Conservation (phyloP, 179 eudicot genomes). For the Sideroxylon spinosum region DNA sequence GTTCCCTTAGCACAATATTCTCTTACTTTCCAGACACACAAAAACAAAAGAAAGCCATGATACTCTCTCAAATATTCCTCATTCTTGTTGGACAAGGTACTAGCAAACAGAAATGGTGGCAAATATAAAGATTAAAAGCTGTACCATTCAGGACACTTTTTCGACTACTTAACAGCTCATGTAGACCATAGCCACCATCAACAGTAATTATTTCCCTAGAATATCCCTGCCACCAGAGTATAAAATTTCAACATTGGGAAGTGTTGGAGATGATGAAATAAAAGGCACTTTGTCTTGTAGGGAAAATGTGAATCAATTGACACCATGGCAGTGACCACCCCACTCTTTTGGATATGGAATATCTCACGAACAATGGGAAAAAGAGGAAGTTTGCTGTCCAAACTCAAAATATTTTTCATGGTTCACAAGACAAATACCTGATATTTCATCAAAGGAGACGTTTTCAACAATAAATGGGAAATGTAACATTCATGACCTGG, state of each 20-base stretch:
- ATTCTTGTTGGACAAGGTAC: not conserved
- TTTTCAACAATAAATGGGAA: not conserved
- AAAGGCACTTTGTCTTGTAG: constrained; percentile 6
- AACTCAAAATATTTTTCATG: no score
- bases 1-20: not conserved
- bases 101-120: not conserved
- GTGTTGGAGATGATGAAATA: constrained; percentile 1
- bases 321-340: not conserved
- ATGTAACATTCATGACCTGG: constrained; percentile 44
- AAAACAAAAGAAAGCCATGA: no score
- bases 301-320: not conserved
- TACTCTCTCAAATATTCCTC: constrained; percentile 1
- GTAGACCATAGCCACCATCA: constrained; percentile 95
- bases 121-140: constrained; percentile 12
- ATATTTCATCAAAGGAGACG: not conserved
- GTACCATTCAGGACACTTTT: constrained; percentile 74
- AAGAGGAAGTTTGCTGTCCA: not conserved
- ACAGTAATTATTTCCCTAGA: constrained; percentile 94
- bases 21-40: no score
- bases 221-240: constrained; percentile 64
- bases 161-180: constrained; percentile 70
- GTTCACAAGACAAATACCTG: constrained; percentile 1
- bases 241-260: constrained; percentile 10
- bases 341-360: not conserved
- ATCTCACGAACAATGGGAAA: not conserved